Percentiles rank a stretch among this genome's conserved stretches.
Conservation (phyloP, 768 basidiomycete species). For the Clavaria fumosa region DNA sequence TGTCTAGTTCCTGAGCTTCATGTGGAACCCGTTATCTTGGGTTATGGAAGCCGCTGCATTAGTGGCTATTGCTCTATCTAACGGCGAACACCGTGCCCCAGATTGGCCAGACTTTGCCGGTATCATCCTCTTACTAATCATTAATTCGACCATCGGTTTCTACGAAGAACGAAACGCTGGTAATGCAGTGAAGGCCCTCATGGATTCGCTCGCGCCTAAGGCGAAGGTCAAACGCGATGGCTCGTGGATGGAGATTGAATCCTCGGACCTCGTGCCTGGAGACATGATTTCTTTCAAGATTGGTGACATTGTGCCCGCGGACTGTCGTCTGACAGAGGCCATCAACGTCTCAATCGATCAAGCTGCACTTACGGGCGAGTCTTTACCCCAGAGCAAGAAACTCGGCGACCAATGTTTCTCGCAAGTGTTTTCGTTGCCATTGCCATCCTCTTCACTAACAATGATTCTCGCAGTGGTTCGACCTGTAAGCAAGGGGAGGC, state of each 20-base stretch:
- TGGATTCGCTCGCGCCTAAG: constrained; percentile 98
- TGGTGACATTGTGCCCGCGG: constrained; percentile 95
- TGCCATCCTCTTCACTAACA: constrained; percentile 5
- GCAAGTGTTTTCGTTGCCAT: constrained; percentile 34
- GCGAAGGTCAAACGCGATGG: constrained; percentile 85
- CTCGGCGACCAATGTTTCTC: constrained; percentile 95
- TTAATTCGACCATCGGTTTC: constrained; percentile 97
- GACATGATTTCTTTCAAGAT: constrained; percentile 98
- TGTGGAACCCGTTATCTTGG: constrained; percentile 99
- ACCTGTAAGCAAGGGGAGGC: constrained; percentile 99
- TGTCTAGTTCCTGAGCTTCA: constrained; percentile 76
- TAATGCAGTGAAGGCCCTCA: constrained; percentile 97
- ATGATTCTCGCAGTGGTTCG: constrained; percentile 48
- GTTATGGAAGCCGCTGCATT: constrained; percentile 97
- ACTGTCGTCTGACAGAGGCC: constrained; percentile 91
- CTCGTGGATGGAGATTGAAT: constrained; percentile 82
- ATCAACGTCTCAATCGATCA: constrained; percentile 98
- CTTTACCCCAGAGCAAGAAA: constrained; percentile 87
- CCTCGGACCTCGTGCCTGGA: constrained; percentile 79
- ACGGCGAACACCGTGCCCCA: constrained; percentile 72
- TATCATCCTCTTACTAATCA: constrained; percentile 79
- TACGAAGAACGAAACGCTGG: constrained; percentile 96
- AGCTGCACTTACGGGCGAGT: constrained; percentile 96
- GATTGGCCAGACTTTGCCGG: constrained; percentile 98
- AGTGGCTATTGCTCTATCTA: constrained; percentile 90